Conservation (phyloP, 495 filamentous ascomycete species). For the Podospora didyma region DNA sequence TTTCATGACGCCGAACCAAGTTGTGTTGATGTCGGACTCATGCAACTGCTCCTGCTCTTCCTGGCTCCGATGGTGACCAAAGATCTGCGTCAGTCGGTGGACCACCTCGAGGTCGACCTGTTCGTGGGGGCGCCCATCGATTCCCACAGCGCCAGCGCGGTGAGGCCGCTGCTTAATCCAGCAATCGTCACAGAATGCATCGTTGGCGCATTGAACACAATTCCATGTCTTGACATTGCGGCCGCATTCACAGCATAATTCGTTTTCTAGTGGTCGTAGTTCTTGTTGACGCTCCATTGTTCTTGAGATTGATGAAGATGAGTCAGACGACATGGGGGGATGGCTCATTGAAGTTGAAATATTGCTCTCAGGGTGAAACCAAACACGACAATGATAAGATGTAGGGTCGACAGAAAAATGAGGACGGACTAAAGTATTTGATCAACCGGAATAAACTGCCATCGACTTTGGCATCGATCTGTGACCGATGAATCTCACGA, state of each 20-base stretch:
- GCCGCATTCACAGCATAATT: neutral
- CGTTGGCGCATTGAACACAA: conserved; percentile 9
- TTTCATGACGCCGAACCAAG: conserved; percentile 45
- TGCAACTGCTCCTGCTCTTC: conserved; percentile 28
- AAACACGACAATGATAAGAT: too few species aligned
- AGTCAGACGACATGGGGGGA: too few species aligned
- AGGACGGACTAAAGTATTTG: too few species aligned
- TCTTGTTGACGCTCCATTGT: too few species aligned
- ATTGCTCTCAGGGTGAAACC: too few species aligned
- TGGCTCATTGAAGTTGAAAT: too few species aligned
- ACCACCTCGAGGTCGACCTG: conserved; percentile 27
- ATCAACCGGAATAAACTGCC: too few species aligned
- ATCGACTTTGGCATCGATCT: too few species aligned
- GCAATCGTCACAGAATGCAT: conserved; percentile 9
- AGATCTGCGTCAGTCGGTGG: conserved; percentile 25
- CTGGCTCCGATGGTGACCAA: conserved; percentile 20
- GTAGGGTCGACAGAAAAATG: too few species aligned
- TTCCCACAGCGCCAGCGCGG: conserved; percentile 10
- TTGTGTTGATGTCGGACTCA: conserved; percentile 39
- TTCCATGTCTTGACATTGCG: conserved; percentile 5
- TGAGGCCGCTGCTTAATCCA: conserved; percentile 9
- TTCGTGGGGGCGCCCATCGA: conserved; percentile 19
- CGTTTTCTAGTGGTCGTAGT: neutral
- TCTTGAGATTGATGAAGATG: too few species aligned
- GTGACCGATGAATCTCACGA: too few species aligned